These are phyloP conservation scores for Aristolochia fimbriata DNA, from an alignment of 164 flowering plant genomes.

Conservation along the genomic window DNA sequence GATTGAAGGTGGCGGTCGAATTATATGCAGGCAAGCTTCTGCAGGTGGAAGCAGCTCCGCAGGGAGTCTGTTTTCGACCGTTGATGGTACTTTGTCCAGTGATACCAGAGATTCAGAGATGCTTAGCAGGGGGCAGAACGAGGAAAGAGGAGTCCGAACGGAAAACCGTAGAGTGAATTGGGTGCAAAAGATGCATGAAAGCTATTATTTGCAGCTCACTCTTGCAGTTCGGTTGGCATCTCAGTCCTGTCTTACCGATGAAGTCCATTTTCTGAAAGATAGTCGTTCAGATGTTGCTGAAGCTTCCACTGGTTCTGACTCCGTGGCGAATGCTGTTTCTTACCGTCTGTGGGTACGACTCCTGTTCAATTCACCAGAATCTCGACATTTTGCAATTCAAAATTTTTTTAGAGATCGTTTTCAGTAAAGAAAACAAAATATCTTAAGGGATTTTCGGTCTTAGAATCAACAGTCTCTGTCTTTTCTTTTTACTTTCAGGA, in stretches of 20 bases:
- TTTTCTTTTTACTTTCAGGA: no score
- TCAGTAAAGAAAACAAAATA: no score
- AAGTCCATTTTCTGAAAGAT: constrained; percentile 25
- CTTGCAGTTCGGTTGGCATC: constrained; percentile 51
- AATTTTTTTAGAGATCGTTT: no score
- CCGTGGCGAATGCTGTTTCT: constrained; percentile 46
- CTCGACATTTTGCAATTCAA: neutral
- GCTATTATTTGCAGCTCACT: constrained; percentile 60
- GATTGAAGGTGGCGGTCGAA: constrained; percentile 14
- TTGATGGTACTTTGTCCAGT: constrained; percentile 33
- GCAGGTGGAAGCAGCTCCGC: constrained; percentile 63
- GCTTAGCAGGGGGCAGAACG: neutral
- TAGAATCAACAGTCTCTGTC: no score
- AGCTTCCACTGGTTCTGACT: constrained; percentile 33
- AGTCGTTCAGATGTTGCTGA: constrained; percentile 7
- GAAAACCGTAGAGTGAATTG: constrained; percentile 17
- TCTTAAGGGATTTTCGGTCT: no score
- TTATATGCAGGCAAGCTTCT: constrained; percentile 34
- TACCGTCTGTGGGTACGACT: constrained; percentile 76
- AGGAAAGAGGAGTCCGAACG: constrained; percentile 8
- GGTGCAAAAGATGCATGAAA: constrained; percentile 44
- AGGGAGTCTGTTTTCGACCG: constrained; percentile 61
- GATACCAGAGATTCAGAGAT: constrained; percentile 16
- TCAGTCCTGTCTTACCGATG: constrained; percentile 42
- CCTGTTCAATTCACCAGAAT: neutral